These are phyloP conservation scores for Capsicum baccatum DNA, from an alignment of 257 asterid genomes.

Conservation along the genomic window DNA sequence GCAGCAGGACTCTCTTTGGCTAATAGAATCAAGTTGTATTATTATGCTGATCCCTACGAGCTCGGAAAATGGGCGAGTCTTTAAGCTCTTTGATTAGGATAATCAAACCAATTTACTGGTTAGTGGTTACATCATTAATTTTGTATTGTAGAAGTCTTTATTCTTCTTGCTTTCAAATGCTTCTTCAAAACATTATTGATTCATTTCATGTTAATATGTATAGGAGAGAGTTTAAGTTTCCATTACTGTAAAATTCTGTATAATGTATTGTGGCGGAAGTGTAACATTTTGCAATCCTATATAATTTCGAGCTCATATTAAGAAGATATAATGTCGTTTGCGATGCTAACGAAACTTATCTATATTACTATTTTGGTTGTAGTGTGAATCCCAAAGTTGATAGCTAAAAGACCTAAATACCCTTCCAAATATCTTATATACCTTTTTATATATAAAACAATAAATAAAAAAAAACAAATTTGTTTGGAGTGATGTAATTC, in stretches of 20 bases:
- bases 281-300: not conserved
- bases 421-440: not conserved
- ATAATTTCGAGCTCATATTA: constrained; percentile 10
- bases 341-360: not conserved
- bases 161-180: constrained; percentile 23
- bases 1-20: constrained; percentile 81
- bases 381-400: not conserved
- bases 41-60: constrained; percentile 87
- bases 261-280: not conserved
- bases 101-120: not conserved
- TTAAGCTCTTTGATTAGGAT: constrained; percentile 64
- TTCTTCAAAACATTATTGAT: constrained; percentile 15
- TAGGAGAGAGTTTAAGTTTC: constrained; percentile 2
- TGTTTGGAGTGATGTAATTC: too few species aligned
- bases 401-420: not conserved
- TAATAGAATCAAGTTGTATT: constrained; percentile 79
- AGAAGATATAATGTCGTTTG: not conserved
- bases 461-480: too few species aligned
- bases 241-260: not conserved
- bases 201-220: constrained; percentile 1
- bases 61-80: constrained; percentile 97
- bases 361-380: not conserved
- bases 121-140: not conserved
- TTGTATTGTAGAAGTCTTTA: constrained; percentile 5
- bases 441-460: not conserved